These are phyloP conservation scores for Arxiozyma slooffiae DNA, from an alignment of 1,139 yeast species.

Conservation along the genomic window DNA sequence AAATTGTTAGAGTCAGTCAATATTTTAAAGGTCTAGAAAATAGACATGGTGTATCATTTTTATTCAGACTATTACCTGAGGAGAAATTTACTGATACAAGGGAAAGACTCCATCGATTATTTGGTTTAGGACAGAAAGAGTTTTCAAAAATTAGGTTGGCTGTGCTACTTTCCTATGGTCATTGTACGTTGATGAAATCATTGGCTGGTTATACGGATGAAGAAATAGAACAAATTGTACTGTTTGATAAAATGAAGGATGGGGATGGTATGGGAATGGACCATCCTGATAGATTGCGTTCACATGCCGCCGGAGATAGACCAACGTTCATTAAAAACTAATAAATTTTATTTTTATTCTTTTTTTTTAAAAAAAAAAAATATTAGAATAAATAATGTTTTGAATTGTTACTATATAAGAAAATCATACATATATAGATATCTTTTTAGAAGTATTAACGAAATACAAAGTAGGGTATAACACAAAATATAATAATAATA, in stretches of 20 bases:
- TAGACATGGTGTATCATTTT: slow-evolving; percentile 83
- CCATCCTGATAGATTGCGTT: slow-evolving; percentile 61
- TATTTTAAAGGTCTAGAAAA: slow-evolving; percentile 62
- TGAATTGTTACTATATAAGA: too few relatives aligned
- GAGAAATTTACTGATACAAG: slow-evolving; percentile 61
- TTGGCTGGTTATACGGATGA: slow-evolving; percentile 31
- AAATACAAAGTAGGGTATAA: not conserved
- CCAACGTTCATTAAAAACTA: slow-evolving; percentile 30
- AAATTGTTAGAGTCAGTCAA: slow-evolving; percentile 50
- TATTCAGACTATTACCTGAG: slow-evolving; percentile 54
- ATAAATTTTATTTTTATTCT: not conserved
- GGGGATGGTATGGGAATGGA: slow-evolving; percentile 63
- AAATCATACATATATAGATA: not conserved
- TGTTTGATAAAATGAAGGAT: slow-evolving; percentile 48
- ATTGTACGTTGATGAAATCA: slow-evolving; percentile 37
- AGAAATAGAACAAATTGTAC: slow-evolving; percentile 36
- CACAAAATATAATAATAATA: not conserved
- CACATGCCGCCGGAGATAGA: slow-evolving; percentile 30
- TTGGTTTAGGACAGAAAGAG: slow-evolving; percentile 73
- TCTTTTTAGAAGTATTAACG: not conserved
- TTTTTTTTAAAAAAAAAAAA: not conserved
- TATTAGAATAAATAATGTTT: not conserved
- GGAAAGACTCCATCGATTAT: slow-evolving; percentile 50
- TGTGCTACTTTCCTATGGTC: slow-evolving; percentile 22
- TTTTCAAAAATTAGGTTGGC: slow-evolving; percentile 65